These are phyloP conservation scores for Chlorella sp. DNA, from an alignment of 139 green algal genomes.

Conservation along the genomic window DNA sequence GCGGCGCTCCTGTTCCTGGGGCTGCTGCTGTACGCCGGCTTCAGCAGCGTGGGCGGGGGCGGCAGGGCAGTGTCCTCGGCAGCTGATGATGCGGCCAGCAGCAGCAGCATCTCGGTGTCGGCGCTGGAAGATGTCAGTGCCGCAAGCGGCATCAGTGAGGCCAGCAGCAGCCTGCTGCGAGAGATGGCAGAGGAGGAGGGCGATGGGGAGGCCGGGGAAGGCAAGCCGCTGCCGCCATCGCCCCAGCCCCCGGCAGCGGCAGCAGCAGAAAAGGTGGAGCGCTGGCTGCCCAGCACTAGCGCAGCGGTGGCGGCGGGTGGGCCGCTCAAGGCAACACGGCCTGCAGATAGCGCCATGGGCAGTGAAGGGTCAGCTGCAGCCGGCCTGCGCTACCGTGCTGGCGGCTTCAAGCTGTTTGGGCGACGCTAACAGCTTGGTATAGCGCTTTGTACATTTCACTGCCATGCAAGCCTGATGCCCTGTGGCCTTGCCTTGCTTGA, in stretches of 20 bases:
- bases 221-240: background rate
- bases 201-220: background rate
- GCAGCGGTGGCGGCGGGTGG: background rate
- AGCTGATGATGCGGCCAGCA: background rate
- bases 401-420: background rate
- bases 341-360: slow-evolving; percentile 23
- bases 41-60: background rate
- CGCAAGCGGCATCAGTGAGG: slow-evolving; percentile 13
- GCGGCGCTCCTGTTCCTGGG: slow-evolving; percentile 14
- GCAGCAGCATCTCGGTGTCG: background rate
- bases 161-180: slow-evolving; percentile 19
- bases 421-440: background rate
- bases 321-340: background rate
- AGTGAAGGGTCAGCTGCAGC: background rate
- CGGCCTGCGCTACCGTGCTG: background rate
- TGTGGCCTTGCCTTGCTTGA: background rate
- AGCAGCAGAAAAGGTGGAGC: background rate
- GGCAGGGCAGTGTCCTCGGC: background rate
- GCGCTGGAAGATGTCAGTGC: background rate
- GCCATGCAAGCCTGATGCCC: background rate
- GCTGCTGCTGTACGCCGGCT: slow-evolving; percentile 16
- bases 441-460: background rate
- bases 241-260: background rate
- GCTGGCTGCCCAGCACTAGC: background rate
- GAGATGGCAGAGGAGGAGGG: slow-evolving; percentile 10